Percentiles rank a stretch among this genome's conserved stretches.
phyloP scores from a whole-genome alignment of 73 alveolate genomes.

The Symbiodinium pilosum region DNA sequence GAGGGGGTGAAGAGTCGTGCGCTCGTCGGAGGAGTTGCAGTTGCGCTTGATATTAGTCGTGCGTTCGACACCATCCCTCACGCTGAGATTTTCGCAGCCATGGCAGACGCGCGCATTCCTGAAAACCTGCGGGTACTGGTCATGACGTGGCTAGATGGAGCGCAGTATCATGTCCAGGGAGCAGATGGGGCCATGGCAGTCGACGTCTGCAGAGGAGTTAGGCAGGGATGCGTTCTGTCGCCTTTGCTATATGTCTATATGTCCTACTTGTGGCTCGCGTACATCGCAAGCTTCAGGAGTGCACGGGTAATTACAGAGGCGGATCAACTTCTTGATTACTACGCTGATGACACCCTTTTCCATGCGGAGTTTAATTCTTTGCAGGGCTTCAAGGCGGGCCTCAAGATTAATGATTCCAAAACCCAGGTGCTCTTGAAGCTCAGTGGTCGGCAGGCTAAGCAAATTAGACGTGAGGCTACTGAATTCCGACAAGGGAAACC shows the following conservation, averaged over 20 bases:
- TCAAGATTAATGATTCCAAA: neutral
- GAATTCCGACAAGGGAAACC: neutral
- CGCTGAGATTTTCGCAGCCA: neutral
- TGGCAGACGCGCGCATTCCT: neutral
- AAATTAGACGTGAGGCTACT: neutral
- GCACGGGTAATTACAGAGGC: neutral
- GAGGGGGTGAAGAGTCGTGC: too few species aligned
- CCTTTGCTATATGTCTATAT: neutral
- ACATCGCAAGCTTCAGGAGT: neutral
- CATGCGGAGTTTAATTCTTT: neutral
- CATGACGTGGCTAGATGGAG: neutral
- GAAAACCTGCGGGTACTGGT: neutral
- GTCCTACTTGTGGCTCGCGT: neutral
- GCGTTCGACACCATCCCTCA: neutral
- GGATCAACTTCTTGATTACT: neutral
- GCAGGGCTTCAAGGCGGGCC: neutral
- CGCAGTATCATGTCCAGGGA: neutral
- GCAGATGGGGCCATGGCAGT: neutral
- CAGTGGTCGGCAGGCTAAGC: neutral
- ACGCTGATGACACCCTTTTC: neutral
- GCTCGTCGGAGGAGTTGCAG: neutral
- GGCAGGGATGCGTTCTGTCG: neutral
- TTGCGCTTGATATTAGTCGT: neutral
- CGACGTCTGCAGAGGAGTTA: neutral
- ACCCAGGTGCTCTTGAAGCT: neutral